phyloP scores from a whole-genome alignment of 305 asterid genomes.

The Fraxinus ornus region DNA sequence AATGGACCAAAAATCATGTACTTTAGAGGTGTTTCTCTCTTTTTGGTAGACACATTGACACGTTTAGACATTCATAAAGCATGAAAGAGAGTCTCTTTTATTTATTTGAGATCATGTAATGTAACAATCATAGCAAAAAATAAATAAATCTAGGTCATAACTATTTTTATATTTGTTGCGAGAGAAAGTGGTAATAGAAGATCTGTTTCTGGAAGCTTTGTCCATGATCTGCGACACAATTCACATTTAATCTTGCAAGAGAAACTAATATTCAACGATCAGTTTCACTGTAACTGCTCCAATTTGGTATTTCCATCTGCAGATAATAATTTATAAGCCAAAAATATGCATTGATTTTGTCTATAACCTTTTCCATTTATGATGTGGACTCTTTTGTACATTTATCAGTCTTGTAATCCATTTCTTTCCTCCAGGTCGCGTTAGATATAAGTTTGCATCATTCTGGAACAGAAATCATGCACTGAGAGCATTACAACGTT shows the following conservation, averaged over 20 bases:
- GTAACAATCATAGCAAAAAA: neutral
- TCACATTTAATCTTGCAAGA: neutral
- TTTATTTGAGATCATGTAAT: neutral
- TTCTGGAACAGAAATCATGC: slow-evolving; percentile 96
- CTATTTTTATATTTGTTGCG: neutral
- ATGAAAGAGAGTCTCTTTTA: neutral
- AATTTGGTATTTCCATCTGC: neutral
- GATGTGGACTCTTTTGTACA: slow-evolving; percentile 9
- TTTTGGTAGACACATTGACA: neutral
- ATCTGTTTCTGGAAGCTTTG: neutral
- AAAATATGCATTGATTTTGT: neutral
- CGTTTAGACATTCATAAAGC: neutral
- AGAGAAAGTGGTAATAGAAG: neutral
- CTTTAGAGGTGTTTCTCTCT: neutral
- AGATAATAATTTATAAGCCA: neutral
- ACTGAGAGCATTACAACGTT: slow-evolving; percentile 68
- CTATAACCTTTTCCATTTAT: neutral
- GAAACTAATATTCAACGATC: neutral
- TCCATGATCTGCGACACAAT: neutral
- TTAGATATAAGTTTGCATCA: slow-evolving; percentile 94
- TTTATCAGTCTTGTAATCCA: slow-evolving; percentile 1
- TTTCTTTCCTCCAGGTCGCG: slow-evolving; percentile 68
- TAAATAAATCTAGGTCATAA: neutral
- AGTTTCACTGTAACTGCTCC: neutral
- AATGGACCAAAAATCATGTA: neutral